Evolutionary conservation across 176 grass and related monocot species (phyloP), one percentile per base, ranked within the genome.

Genomic region (Cenchrus purpureus): DNA sequence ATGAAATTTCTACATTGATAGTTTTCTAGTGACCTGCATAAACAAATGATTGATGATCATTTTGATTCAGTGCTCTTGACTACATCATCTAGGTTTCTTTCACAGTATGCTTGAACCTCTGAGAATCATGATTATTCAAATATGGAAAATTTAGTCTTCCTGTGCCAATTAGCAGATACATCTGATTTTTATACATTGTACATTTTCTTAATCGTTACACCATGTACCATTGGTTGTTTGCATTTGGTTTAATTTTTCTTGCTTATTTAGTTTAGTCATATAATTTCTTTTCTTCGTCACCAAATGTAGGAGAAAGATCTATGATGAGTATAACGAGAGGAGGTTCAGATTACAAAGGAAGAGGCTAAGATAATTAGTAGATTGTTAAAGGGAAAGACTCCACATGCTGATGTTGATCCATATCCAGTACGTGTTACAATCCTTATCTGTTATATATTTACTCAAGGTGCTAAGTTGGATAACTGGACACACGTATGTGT

Each of bases 251-350:
- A 12, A n/a, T 14, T 83, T 73, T 55, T 68, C 3, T 75, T 87
- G 34, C 22, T 74, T 59, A 76, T 70, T 78, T 79, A 34, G 49
- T 63, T 69, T 80, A 57, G 71, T 74, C 22, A 14, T 15, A 43
- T 51, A 56, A 72, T 78, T 70, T 42, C 11, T 76, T 79, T 84
- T 22, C 12, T 22, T 65, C 17, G 7, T 61, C 58, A 17, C 46
- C 48, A 52, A 85, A 25, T 89, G 49, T 88, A 99, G 94, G 94
- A 87, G 86, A 82, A 99, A 89, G 71, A 71, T 99, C 56, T 82
- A 87, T 79, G 97, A 99, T 51, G 92, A 88, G 17, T 97, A 97
- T 86, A 99, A 99, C 80, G 92, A 90, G 97, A 99, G 66, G 97
- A 99, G 81, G 86, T 99, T 67, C 86, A 99, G 22, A 86, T 99